Evolutionary conservation across 2,329 filamentous ascomycete species (phyloP), one percentile per base, ranked within the genome.

Genomic region (Trichophyton verrucosum): DNA sequence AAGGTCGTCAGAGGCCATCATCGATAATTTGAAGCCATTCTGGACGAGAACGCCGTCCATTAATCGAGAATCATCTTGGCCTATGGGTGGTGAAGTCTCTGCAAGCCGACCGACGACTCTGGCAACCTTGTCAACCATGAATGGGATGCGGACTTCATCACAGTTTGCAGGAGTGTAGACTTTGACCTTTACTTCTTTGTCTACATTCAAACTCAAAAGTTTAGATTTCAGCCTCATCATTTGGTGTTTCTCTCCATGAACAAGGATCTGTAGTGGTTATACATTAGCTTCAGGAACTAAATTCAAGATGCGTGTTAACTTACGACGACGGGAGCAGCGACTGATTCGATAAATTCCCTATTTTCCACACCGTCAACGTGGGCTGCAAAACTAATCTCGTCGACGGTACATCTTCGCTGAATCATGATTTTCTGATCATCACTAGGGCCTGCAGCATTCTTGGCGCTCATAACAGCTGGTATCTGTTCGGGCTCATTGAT

Each of bases 191-290:
- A 84, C 78, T 0, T 84, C 79, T 70, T 92, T 92, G 65, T 86
- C 85, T 30, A 87, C 86, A 69, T 96, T 96, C 42, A 96, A 82
- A n/a, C 90, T 92, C 3, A 97, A 83, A 1, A 99, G 81, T 71
- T 96, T 95, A 2, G 91, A 96, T 73, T 96, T 96, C 30, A 99
- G 79, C 60, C 94, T 86, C 82, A 94, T 96, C 91, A 97, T 97
- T 71, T 97, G 96, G 71, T 96, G 90, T 68, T 94, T 91, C 72
- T 99, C 94, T 61, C 94, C 94, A 67, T 99, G 94, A 1, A 99
- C 94, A 36, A 99, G 83, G 63, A 99, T 96, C 88, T 92, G 22
- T 24, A 62, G 0, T 24, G 9, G 9, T 30, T 20, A 60, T 42
- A 30, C 59, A 9, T 40, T 15, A 6, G 38, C n/a, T 11, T 17